Evolutionary conservation across 306 rosid species (phyloP).

Genomic region (Dalbergia oliveri): DNA sequence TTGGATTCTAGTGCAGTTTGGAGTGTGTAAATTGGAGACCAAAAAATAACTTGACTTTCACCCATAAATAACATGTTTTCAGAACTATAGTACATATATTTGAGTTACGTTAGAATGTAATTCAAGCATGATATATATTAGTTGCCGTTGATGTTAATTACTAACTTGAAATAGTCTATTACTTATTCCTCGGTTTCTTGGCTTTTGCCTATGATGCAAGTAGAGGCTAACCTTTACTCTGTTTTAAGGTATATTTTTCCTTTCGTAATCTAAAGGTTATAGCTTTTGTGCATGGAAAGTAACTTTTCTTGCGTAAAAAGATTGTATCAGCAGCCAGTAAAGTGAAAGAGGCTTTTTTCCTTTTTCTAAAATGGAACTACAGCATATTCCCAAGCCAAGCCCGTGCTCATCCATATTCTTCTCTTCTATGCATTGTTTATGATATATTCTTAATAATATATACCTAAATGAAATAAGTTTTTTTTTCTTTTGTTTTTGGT

Average conservation of each 20-base stretch:
- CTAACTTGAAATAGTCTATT: background rate
- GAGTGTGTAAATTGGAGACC: background rate
- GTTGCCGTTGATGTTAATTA: background rate
- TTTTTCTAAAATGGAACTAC: background rate
- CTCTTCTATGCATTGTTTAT: too few species aligned
- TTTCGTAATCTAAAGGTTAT: background rate
- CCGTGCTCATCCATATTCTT: background rate
- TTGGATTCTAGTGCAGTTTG: background rate
- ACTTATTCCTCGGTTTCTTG: conserved; percentile 2
- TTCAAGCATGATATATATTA: background rate
- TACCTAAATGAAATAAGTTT: background rate
- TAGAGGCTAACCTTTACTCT: conserved; percentile 24
- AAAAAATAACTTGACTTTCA: too few species aligned
- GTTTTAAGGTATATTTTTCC: background rate
- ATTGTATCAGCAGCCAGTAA: background rate
- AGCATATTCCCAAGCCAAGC: background rate
- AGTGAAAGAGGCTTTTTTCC: background rate
- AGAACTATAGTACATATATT: too few species aligned
- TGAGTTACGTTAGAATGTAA: background rate
- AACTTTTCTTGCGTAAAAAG: conserved; percentile 39
- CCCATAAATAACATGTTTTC: background rate
- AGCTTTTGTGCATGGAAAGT: conserved; percentile 34
- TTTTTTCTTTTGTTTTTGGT: too few species aligned
- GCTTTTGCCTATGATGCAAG: conserved; percentile 25
- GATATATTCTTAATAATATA: too few species aligned